Percentiles rank a stretch among this genome's conserved stretches.
Conservation (phyloP, 352 stramenopile genomes). For the Phytophthora citrophthora region DNA sequence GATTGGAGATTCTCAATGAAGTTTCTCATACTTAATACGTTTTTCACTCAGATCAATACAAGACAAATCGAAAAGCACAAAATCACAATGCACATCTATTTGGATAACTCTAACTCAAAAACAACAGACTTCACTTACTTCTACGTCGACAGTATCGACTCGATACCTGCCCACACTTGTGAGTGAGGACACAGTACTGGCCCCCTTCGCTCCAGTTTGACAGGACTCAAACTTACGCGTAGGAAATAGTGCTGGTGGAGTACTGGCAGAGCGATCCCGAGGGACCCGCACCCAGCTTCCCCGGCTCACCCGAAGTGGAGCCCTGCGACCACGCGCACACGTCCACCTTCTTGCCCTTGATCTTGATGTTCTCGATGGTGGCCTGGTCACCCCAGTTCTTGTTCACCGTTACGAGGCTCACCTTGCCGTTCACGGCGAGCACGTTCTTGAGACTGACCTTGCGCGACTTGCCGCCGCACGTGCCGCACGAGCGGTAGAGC, state of each 20-base stretch:
- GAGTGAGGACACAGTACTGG: too few relatives aligned
- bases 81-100: slow-evolving; percentile 1
- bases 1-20: neutral
- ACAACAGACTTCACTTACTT: neutral
- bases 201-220: neutral
- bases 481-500: slow-evolving; percentile 19
- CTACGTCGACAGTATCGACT: too few relatives aligned
- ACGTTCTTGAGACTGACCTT: slow-evolving; percentile 23
- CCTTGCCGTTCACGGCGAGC: slow-evolving; percentile 10
- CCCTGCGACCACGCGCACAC: too few relatives aligned
- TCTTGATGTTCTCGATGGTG: too few relatives aligned
- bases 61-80: too few relatives aligned
- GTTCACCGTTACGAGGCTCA: neutral
- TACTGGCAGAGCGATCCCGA: slow-evolving; percentile 34
- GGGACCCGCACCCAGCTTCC: slow-evolving; percentile 15
- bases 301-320: slow-evolving; percentile 7
- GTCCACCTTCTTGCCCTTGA: too few relatives aligned
- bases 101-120: neutral
- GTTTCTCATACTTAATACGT: slow-evolving; percentile 3
- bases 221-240: slow-evolving; percentile 8
- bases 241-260: slow-evolving; percentile 26
- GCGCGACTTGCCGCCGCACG: slow-evolving; percentile 9
- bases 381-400: too few relatives aligned
- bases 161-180: neutral
- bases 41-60: neutral